Conservation (phyloP, 768 basidiomycete species). For the Cystofilobasidium bisporidii region DNA sequence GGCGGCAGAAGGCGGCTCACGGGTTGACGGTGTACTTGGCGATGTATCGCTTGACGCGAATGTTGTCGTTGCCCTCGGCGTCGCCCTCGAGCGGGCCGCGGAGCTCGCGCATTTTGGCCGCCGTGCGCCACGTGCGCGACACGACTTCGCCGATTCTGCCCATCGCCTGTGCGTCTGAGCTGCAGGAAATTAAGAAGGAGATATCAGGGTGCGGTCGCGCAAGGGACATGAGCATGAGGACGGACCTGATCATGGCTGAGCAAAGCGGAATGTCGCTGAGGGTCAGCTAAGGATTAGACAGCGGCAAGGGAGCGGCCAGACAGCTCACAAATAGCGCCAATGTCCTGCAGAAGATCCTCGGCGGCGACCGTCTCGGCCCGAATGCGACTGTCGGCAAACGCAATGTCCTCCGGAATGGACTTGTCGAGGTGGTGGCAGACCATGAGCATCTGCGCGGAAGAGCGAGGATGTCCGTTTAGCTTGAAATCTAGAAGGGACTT, state of each 20-base stretch:
- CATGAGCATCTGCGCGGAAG: constrained; percentile 76
- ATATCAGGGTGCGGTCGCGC: too few relatives aligned
- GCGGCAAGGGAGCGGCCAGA: not conserved
- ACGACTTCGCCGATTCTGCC: constrained; percentile 88
- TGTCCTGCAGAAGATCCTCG: constrained; percentile 88
- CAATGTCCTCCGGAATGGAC: constrained; percentile 79
- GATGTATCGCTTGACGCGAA: constrained; percentile 66
- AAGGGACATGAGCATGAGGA: too few relatives aligned
- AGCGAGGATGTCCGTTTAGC: not conserved
- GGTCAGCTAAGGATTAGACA: not conserved
- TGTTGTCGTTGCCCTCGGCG: constrained; percentile 62
- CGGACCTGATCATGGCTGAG: constrained; percentile 24
- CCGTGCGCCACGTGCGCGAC: constrained; percentile 88
- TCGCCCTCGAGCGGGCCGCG: constrained; percentile 77
- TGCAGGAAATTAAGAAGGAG: constrained; percentile 38
- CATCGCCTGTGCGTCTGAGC: constrained; percentile 96
- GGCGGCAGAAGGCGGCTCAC: too few relatives aligned
- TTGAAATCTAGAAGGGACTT: too few relatives aligned
- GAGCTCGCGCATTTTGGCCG: constrained; percentile 80
- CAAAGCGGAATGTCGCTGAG: not conserved
- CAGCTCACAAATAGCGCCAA: constrained; percentile 63
- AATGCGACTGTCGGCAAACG: constrained; percentile 94
- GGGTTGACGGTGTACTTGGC: constrained; percentile 96
- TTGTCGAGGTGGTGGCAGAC: constrained; percentile 91
- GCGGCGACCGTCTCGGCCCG: constrained; percentile 89